Evolutionary conservation across 176 grass and related monocot genomes (phyloP), one percentile per base, ranked within the genome.

Genomic region (Oryza meyeriana): DNA sequence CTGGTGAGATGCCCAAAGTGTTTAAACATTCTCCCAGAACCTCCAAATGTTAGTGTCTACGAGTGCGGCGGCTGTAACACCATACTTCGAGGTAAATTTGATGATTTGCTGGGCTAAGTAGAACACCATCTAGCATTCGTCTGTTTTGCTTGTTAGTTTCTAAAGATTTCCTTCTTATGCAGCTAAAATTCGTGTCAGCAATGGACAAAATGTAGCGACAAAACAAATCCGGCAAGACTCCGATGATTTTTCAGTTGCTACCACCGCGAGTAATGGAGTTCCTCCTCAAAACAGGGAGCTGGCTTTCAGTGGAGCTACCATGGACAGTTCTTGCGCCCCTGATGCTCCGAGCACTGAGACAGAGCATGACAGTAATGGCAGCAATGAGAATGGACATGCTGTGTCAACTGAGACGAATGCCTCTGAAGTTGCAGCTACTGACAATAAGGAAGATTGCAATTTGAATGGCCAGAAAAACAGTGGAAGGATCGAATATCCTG

Each of bases 1-100:
- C 71, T 90, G 57, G 96, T 99, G 61, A 93, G 77, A 89, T 99
- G 96, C 80, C 96, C 93, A 25, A 99, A 87, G 41, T 99, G 96
- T 76, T 12, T 33, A 1, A 87, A 88, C 26, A 1, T 95, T 87
- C 96, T 99, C 4, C 81, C 93, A 4, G 96, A 99, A 78, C 76
- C 82, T 42, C 48, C 84, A 9, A 75, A 87, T 66, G 82, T 83
- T 83, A 59, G 87, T 0, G 83, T 95, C 40, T 99, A 99, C 81
- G 61, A 17, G 36, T 99, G 96, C 12, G 93, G 96, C 4, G 89
- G 80, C 80, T 99, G 96, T 40, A 26, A 44, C 71, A 82, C 87
- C 65, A 88, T 61, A 72, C 93, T 99, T 73, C 82, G 83, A 94
- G 89, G 96, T 99, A 94, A 80, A 58, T 71, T 86, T n/a, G 22